phyloP scores from a whole-genome alignment of 169 alveolate genomes.

The Eimeria acervulina region DNA sequence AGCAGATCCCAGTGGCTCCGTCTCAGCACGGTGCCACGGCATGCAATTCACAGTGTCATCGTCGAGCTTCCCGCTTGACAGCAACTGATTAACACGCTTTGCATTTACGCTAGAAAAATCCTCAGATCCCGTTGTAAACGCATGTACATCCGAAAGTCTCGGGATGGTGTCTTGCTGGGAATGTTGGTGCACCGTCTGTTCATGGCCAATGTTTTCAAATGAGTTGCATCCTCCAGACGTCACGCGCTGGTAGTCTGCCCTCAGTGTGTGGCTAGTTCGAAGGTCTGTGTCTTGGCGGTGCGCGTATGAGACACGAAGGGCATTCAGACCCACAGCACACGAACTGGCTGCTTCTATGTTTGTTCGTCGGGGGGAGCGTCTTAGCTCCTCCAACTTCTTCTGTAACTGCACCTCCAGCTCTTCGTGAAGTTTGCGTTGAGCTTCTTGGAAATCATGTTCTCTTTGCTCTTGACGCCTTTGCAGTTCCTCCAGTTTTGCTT shows the following conservation, averaged over 20 bases:
- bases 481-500: constrained; percentile 70
- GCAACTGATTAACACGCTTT: not conserved
- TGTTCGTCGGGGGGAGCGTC: constrained; percentile 7
- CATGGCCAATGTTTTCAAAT: not conserved
- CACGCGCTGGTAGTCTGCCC: not conserved
- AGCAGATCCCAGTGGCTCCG: not conserved
- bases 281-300: not conserved
- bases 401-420: constrained; percentile 58
- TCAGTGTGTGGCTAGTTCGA: not conserved
- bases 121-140: not conserved
- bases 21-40: constrained; percentile 21
- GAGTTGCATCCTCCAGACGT: not conserved
- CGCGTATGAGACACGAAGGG: not conserved
- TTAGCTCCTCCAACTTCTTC: constrained; percentile 60
- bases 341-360: constrained; percentile 2
- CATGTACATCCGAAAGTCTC: constrained; percentile 24
- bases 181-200: not conserved
- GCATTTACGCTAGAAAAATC: not conserved
- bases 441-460: constrained; percentile 59
- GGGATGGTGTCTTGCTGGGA: constrained; percentile 1
- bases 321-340: constrained; percentile 1
- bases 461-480: constrained; percentile 60
- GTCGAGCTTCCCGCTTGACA: not conserved
- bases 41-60: not conserved
- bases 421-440: constrained; percentile 67